phyloP scores from a whole-genome alignment of 805 yeast species.

The Candida coleopterorum region DNA sequence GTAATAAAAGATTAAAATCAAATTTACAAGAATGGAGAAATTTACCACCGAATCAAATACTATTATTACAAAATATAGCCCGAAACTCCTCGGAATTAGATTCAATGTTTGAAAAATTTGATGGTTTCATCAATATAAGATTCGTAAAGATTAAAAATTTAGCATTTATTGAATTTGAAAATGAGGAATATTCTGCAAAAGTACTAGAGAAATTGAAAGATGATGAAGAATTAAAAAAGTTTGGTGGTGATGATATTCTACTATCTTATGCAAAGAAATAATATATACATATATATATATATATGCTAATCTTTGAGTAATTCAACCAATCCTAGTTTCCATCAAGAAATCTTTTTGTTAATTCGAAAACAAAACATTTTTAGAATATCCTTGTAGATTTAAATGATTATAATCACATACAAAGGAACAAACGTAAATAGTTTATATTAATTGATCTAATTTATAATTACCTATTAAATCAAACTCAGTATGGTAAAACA shows the following conservation, averaged over 20 bases:
- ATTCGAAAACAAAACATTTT: too few species aligned
- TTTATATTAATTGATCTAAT: conserved; percentile 2
- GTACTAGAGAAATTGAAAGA: conserved; percentile 17
- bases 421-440: too few species aligned
- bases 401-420: too few species aligned
- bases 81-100: conserved; percentile 17
- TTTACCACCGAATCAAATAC: conserved; percentile 63
- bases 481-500: background rate
- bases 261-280: conserved; percentile 34
- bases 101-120: conserved; percentile 40
- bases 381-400: too few species aligned
- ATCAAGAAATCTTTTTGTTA: too few species aligned
- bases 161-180: conserved; percentile 77
- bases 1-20: conserved; percentile 11
- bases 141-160: conserved; percentile 62
- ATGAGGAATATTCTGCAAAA: conserved; percentile 45
- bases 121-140: conserved; percentile 66
- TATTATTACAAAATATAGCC: conserved; percentile 66
- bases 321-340: too few species aligned
- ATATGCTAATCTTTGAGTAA: too few species aligned
- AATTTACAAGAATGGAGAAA: conserved; percentile 18
- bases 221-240: conserved; percentile 8
- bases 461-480: conserved; percentile 3
- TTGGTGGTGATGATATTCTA: conserved; percentile 23
- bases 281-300: conserved; percentile 1